Percentiles rank a stretch among this genome's conserved stretches.
phyloP scores from a whole-genome alignment of 2,329 filamentous ascomycete genomes.

The Xylariaceae sp. region DNA sequence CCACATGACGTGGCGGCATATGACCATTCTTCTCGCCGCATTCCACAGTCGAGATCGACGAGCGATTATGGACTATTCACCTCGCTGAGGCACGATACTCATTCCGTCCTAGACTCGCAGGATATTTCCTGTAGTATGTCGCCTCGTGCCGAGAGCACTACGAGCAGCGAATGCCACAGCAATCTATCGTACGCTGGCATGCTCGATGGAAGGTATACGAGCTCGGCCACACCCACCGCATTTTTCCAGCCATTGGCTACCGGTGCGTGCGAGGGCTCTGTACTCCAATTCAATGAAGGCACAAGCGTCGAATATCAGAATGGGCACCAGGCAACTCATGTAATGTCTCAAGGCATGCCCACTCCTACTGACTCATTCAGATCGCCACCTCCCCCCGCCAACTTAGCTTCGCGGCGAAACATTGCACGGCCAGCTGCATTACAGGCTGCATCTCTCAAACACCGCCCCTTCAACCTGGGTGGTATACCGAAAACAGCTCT shows the following conservation, averaged over 20 bases:
- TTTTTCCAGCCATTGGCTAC: slow-evolving; percentile 23
- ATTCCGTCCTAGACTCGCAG: slow-evolving; percentile 1
- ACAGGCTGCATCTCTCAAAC: slow-evolving; percentile 45
- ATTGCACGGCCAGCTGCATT: slow-evolving; percentile 48
- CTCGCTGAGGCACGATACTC: slow-evolving; percentile 4
- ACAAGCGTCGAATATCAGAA: slow-evolving; percentile 14
- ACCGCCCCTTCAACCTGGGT: slow-evolving; percentile 37
- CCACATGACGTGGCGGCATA: slow-evolving; percentile 3
- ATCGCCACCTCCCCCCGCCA: slow-evolving; percentile 49
- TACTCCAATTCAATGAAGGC: slow-evolving; percentile 16
- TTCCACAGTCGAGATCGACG: slow-evolving; percentile 17
- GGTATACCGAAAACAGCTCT: slow-evolving; percentile 45
- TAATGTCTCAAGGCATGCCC: slow-evolving; percentile 22
- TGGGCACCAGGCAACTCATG: slow-evolving; percentile 14
- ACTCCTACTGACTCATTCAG: slow-evolving; percentile 39
- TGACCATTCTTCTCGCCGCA: slow-evolving; percentile 11
- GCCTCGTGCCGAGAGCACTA: slow-evolving; percentile 22
- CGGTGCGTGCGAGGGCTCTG: slow-evolving; percentile 16
- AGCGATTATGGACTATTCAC: slow-evolving; percentile 19
- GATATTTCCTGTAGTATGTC: slow-evolving; percentile 17
- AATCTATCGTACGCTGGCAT: slow-evolving; percentile 21
- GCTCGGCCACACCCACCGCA: slow-evolving; percentile 15
- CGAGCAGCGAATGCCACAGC: slow-evolving; percentile 16
- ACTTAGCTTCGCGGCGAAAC: slow-evolving; percentile 54
- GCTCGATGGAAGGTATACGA: slow-evolving; percentile 18